Evolutionary conservation across 2,329 filamentous ascomycete genomes (phyloP).

Genomic region (Rhynchosporium agropyri): DNA sequence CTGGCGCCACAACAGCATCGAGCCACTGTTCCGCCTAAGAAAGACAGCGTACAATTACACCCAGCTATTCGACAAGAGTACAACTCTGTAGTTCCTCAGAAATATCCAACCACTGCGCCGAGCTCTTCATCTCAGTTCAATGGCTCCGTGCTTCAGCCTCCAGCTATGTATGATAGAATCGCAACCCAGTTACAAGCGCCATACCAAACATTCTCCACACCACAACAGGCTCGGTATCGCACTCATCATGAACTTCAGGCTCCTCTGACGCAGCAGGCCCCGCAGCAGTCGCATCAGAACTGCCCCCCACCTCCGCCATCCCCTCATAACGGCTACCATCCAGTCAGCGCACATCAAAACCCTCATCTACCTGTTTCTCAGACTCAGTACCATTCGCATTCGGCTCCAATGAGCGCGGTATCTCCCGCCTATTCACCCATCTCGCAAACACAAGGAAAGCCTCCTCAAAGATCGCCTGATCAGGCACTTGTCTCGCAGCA

Average conservation of each 20-base stretch:
- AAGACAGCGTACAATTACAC: slow-evolving; percentile 40
- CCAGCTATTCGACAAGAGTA: slow-evolving; percentile 46
- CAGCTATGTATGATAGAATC: slow-evolving; percentile 31
- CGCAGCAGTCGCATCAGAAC: slow-evolving; percentile 4
- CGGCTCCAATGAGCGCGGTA: background rate
- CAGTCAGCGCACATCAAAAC: background rate
- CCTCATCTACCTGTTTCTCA: background rate
- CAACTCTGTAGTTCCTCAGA: slow-evolving; percentile 34
- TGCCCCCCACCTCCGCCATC: background rate
- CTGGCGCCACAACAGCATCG: slow-evolving; percentile 22
- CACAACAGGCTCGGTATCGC: slow-evolving; percentile 19
- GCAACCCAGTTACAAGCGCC: slow-evolving; percentile 19
- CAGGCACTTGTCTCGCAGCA: slow-evolving; percentile 4
- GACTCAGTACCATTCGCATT: slow-evolving; percentile 12
- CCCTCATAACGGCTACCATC: background rate
- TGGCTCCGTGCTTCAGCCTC: slow-evolving; percentile 29
- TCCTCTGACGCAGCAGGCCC: slow-evolving; percentile 5
- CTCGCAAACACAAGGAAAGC: slow-evolving; percentile 8
- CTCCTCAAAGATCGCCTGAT: slow-evolving; percentile 7
- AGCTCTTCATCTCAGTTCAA: slow-evolving; percentile 25
- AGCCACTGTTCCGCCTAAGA: slow-evolving; percentile 27
- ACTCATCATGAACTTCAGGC: slow-evolving; percentile 10
- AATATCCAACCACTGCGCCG: slow-evolving; percentile 27
- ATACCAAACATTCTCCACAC: slow-evolving; percentile 20
- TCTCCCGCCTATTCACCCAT: background rate